phyloP scores from a whole-genome alignment of 768 basidiomycete genomes.

The Leccinum rimulosum region DNA sequence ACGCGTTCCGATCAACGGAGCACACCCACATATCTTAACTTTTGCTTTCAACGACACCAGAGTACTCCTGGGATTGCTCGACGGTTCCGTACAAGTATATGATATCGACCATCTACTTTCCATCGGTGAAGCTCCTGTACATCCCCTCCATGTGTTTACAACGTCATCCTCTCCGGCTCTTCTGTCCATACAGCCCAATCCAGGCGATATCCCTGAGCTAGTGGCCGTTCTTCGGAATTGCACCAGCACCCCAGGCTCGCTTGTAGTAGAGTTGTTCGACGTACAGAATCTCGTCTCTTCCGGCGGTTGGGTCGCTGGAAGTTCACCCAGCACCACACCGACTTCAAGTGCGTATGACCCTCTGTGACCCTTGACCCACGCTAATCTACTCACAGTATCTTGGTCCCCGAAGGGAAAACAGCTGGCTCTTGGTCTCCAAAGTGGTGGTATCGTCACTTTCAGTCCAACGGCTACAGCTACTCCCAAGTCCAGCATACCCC shows the following conservation, averaged over 20 bases:
- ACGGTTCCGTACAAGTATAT: conserved; percentile 60
- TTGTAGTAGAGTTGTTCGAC: conserved; percentile 60
- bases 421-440: conserved; percentile 68
- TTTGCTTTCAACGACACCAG: conserved; percentile 62
- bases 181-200: conserved; percentile 62
- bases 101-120: conserved; percentile 54
- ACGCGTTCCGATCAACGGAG: conserved; percentile 41
- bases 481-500: conserved; percentile 55
- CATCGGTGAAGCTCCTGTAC: conserved; percentile 38
- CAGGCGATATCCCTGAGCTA: conserved; percentile 53
- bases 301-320: conserved; percentile 54
- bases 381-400: conserved; percentile 47
- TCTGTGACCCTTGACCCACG: background rate
- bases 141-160: conserved; percentile 49
- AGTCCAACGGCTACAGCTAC: conserved; percentile 51
- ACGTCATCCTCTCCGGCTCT: conserved; percentile 43
- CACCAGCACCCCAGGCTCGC: conserved; percentile 32
- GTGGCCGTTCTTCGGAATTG: conserved; percentile 56
- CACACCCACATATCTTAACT: conserved; percentile 50
- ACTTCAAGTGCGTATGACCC: conserved; percentile 50
- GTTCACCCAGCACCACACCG: conserved; percentile 49
- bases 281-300: conserved; percentile 44
- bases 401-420: conserved; percentile 91
- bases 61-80: conserved; percentile 55
- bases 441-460: conserved; percentile 70